phyloP scores from a whole-genome alignment of 305 asterid species.

The Nicotiana rustica region DNA sequence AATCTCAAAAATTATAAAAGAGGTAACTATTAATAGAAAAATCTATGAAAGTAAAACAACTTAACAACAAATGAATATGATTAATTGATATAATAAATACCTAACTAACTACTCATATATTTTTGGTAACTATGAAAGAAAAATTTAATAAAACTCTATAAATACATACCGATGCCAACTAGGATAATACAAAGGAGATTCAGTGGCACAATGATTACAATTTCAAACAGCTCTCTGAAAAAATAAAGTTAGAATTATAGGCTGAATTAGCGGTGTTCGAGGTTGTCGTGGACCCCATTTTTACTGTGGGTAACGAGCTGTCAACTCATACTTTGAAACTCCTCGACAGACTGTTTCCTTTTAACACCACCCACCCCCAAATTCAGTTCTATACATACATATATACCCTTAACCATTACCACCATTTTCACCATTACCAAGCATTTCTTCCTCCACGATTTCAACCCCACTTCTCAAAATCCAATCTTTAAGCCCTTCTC shows the following conservation, averaged over 20 bases:
- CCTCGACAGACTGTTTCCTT: slow-evolving; percentile 30
- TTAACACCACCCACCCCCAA: neutral
- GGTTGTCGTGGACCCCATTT: slow-evolving; percentile 33
- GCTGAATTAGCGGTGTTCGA: slow-evolving; percentile 34
- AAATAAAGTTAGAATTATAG: slow-evolving; percentile 20
- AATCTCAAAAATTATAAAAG: too few species aligned
- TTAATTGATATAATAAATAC: too few species aligned
- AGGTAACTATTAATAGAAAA: too few species aligned
- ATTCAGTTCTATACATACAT: neutral
- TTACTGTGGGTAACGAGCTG: slow-evolving; percentile 30
- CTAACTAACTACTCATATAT: too few species aligned
- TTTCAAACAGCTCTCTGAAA: slow-evolving; percentile 26
- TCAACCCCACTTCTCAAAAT: neutral
- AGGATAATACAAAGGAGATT: neutral
- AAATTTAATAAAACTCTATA: too few species aligned
- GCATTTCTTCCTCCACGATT: slow-evolving; percentile 9
- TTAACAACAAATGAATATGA: too few species aligned
- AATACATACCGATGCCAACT: too few species aligned
- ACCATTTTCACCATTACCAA: slow-evolving; percentile 10
- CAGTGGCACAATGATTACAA: slow-evolving; percentile 30
- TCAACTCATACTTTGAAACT: slow-evolving; percentile 26
- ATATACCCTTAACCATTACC: neutral
- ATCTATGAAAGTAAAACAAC: too few species aligned
- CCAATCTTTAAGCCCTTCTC: neutral
- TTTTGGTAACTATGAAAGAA: too few species aligned